Conservation (phyloP, 192 early-diverging fungal genomes). For the Coemansia reversa region DNA sequence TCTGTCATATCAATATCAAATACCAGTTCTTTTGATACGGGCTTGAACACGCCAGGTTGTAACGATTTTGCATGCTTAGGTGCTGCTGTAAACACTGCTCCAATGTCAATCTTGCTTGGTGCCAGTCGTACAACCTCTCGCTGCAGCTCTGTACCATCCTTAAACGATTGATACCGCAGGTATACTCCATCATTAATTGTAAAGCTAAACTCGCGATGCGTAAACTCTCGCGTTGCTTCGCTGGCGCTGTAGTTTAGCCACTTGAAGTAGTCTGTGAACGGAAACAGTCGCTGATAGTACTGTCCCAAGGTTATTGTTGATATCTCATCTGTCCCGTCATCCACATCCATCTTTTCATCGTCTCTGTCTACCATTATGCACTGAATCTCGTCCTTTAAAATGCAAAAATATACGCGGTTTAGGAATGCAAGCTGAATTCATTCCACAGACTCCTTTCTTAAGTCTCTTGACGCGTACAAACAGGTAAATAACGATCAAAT, state of each 20-base stretch:
- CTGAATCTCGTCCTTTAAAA: neutral
- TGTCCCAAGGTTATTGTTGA: slow-evolving; percentile 56
- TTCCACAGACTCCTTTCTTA: neutral
- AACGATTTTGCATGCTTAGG: slow-evolving; percentile 84
- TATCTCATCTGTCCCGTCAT: slow-evolving; percentile 38
- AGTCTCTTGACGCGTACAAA: neutral
- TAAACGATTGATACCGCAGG: slow-evolving; percentile 88
- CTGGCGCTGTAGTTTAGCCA: slow-evolving; percentile 72
- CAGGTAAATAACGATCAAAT: neutral
- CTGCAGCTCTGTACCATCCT: slow-evolving; percentile 68
- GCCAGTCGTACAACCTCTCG: slow-evolving; percentile 68
- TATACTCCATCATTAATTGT: slow-evolving; percentile 77
- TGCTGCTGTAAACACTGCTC: slow-evolving; percentile 84
- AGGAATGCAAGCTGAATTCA: neutral
- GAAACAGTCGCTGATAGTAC: slow-evolving; percentile 88
- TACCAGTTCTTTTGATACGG: slow-evolving; percentile 86
- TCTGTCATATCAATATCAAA: slow-evolving; percentile 99
- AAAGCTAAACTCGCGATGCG: slow-evolving; percentile 91
- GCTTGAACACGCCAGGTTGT: slow-evolving; percentile 67
- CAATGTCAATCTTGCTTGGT: slow-evolving; percentile 95
- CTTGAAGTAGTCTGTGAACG: slow-evolving; percentile 71
- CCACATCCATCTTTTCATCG: slow-evolving; percentile 14
- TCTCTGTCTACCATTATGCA: slow-evolving; percentile 10
- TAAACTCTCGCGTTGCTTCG: slow-evolving; percentile 70
- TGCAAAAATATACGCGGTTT: neutral